Base-by-base conservation (phyloP, 164 flowering plant species). In the Tetracentron sinense region DNA sequence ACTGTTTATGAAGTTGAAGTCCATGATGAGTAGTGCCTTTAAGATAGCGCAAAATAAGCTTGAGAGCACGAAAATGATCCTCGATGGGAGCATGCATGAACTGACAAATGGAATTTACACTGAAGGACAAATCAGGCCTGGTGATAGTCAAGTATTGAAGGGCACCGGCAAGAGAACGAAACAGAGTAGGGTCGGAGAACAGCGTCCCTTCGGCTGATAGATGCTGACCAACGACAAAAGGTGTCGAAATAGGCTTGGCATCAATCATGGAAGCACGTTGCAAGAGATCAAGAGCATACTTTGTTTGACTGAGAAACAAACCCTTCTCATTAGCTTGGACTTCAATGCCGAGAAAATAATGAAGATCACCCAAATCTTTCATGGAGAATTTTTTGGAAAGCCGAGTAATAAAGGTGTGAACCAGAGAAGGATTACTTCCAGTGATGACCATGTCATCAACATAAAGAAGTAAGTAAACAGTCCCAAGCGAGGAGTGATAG, bases 141-240 rank as follows among this genome's bases (percentile, higher is more conserved):
- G 64, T 28, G 2, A 61, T 48, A 1, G 55, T 49, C 0, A 61
- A 38, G 48, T 61, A 61, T 61, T 61, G 55, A 2, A 61, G 54
- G 10, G 64, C 55, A 14, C 56, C 64, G 21, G 48, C 64, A 28
- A 61, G 14, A 1, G 42, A 27, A 6, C 64, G 52, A 8, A 48
- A 61, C 10, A 11, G 25, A 2, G 38, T 4, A 15, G 44, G 26
- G 11, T 47, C 53, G 12, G 16, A 12, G 12, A 28, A 28, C 2
- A 11, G 33, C 2, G 17, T 4, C 10, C 60, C 60, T 23, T 14
- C 60, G 2, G 11, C 7, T 2, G 60, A 56, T 8, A 56, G 23
- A 17, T 14, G n/a, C 12, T 56, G 42, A 31, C 15, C 23, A 15
- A 21, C 42, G 3, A 21, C 42, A 3, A 56, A 2, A 6, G 60